Evolutionary conservation across 176 grass and related monocot genomes (phyloP).

Genomic region (Juncus inflexus): DNA sequence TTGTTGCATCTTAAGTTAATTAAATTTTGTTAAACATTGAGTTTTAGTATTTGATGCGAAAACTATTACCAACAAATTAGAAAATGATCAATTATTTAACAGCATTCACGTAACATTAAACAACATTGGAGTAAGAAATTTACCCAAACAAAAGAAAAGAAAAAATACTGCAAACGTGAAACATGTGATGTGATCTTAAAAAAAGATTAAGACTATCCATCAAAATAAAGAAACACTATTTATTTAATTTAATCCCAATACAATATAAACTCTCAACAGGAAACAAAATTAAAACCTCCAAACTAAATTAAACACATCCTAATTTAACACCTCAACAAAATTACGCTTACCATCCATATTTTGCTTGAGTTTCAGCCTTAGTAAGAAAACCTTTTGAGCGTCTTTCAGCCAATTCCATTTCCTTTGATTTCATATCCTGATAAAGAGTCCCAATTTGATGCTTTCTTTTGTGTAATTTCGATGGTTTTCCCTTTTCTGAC

Average conservation of each 20-base stretch:
- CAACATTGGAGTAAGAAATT: too few relatives aligned
- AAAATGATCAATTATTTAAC: too few relatives aligned
- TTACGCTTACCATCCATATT: conserved; percentile 81
- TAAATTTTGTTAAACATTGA: too few relatives aligned
- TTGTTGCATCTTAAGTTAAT: too few relatives aligned
- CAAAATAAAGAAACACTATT: neutral
- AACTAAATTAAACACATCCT: neutral
- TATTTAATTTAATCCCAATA: conserved; percentile 1
- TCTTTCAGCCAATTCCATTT: conserved; percentile 87
- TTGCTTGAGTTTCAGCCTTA: conserved; percentile 88
- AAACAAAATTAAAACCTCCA: conserved; percentile 16
- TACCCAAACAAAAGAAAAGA: too few relatives aligned
- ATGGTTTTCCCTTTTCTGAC: conserved; percentile 72
- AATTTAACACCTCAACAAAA: neutral
- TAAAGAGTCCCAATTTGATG: conserved; percentile 87
- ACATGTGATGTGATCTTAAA: too few relatives aligned
- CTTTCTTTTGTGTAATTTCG: conserved; percentile 90
- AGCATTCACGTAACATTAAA: too few relatives aligned
- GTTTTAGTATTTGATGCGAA: too few relatives aligned
- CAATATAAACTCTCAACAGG: neutral
- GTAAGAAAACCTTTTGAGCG: conserved; percentile 86
- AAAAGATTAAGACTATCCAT: neutral
- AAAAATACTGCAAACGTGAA: too few relatives aligned
- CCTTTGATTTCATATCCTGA: conserved; percentile 82
- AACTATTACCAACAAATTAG: too few relatives aligned